phyloP scores from a whole-genome alignment of 345 rosid genomes.

The Eucalyptus guilfoylei region DNA sequence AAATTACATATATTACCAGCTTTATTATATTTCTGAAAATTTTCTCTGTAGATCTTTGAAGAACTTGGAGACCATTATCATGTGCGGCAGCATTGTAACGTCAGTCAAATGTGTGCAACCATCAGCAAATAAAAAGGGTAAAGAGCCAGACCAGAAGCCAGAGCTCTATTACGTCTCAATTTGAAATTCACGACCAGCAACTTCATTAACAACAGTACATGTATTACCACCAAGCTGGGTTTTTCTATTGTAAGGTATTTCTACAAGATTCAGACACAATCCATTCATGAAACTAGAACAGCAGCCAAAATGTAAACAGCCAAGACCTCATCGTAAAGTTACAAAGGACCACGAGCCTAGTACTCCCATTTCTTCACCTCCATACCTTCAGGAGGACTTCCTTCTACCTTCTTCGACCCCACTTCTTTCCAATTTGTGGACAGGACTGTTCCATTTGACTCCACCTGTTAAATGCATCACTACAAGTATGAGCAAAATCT shows the following conservation, averaged over 20 bases:
- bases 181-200: background rate
- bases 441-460: conserved; percentile 87
- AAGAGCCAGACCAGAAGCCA: background rate
- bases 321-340: background rate
- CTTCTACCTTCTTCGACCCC: conserved; percentile 75
- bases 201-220: background rate
- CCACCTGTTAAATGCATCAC: conserved; percentile 31
- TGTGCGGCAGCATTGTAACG: background rate
- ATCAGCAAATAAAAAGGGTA: background rate
- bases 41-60: background rate
- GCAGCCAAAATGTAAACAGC: background rate
- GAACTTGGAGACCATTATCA: background rate
- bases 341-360: background rate
- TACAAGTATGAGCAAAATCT: background rate
- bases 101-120: background rate
- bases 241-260: background rate
- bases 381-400: conserved; percentile 96
- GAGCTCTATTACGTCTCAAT: background rate
- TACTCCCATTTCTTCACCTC: conserved; percentile 85
- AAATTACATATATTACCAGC: background rate
- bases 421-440: conserved; percentile 99
- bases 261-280: background rate
- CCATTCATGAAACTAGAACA: background rate
- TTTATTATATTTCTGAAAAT: background rate
- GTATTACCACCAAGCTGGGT: background rate